Conservation (phyloP, 371 early-diverging fungal genomes). For the Mortierella sp. region DNA sequence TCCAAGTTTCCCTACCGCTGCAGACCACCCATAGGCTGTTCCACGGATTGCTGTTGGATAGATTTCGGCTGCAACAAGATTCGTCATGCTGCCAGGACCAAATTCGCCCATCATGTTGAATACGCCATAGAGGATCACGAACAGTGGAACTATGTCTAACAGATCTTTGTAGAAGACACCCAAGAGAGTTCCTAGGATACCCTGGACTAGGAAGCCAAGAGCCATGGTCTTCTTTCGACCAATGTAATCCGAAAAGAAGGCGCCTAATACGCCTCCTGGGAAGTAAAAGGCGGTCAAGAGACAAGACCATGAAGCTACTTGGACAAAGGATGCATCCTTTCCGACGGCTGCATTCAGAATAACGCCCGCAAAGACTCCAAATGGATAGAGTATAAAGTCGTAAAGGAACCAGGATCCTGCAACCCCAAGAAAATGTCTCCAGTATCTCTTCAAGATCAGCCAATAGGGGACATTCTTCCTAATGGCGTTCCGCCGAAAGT, state of each 20-base stretch:
- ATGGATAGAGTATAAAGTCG: constrained; percentile 64
- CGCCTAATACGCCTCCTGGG: constrained; percentile 63
- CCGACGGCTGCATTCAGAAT: constrained; percentile 60
- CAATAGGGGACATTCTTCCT: constrained; percentile 61
- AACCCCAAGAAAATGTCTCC: constrained; percentile 61
- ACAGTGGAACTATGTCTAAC: constrained; percentile 59
- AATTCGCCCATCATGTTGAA: constrained; percentile 63
- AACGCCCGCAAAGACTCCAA: constrained; percentile 57
- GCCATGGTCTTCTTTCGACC: constrained; percentile 63
- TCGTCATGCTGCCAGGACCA: constrained; percentile 64
- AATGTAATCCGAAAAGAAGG: constrained; percentile 60
- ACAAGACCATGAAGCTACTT: constrained; percentile 60
- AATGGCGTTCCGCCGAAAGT: constrained; percentile 53
- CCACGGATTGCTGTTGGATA: constrained; percentile 69
- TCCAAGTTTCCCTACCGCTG: constrained; percentile 61
- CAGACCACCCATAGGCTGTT: constrained; percentile 67
- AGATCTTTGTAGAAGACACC: constrained; percentile 59
- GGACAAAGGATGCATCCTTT: constrained; percentile 49
- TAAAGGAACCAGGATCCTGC: constrained; percentile 69
- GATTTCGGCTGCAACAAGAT: constrained; percentile 58
- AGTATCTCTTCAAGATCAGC: constrained; percentile 63
- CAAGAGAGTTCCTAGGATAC: constrained; percentile 62
- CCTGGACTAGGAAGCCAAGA: constrained; percentile 61
- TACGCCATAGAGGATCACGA: constrained; percentile 67
- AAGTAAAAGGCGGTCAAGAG: constrained; percentile 62